Evolutionary conservation across 805 yeast species (phyloP).

Genomic region (Suhomyces canberraensis): DNA sequence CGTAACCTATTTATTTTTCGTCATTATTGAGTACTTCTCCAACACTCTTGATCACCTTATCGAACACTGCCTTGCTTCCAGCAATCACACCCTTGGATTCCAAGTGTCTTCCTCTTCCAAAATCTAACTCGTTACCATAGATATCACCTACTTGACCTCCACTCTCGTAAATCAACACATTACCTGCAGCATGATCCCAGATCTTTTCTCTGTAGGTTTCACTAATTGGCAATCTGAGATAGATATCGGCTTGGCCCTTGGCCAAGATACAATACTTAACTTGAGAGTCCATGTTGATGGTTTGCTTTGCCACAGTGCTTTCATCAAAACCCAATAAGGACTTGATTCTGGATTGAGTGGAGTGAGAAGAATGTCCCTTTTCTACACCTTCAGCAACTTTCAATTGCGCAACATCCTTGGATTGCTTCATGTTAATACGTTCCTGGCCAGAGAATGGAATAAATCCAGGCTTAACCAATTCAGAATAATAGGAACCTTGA

Average conservation of each 20-base stretch:
- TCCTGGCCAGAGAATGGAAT: slow-evolving; percentile 28
- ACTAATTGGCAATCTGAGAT: slow-evolving; percentile 80
- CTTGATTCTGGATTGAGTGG: slow-evolving; percentile 77
- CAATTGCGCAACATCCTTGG: slow-evolving; percentile 45
- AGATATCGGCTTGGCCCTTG: slow-evolving; percentile 88
- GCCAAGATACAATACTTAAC: slow-evolving; percentile 93
- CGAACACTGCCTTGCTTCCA: slow-evolving; percentile 50
- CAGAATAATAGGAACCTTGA: slow-evolving; percentile 59
- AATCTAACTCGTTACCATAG: slow-evolving; percentile 68
- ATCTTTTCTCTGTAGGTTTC: slow-evolving; percentile 83
- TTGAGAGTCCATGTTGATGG: slow-evolving; percentile 88
- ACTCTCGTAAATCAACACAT: slow-evolving; percentile 78
- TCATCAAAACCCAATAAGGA: slow-evolving; percentile 40
- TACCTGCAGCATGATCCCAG: slow-evolving; percentile 99
- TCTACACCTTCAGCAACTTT: slow-evolving; percentile 92
- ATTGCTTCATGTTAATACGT: slow-evolving; percentile 52
- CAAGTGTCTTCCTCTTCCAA: slow-evolving; percentile 81
- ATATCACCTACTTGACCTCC: slow-evolving; percentile 92
- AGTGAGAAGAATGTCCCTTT: slow-evolving; percentile 90
- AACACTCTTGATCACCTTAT: slow-evolving; percentile 49
- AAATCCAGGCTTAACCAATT: slow-evolving; percentile 37
- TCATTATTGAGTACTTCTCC: slow-evolving; percentile 18
- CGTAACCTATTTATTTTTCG: neutral
- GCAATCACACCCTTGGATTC: slow-evolving; percentile 93
- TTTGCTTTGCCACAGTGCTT: slow-evolving; percentile 55